A percentile compares a stretch with the other conserved stretches of the same genome.
Conservation (phyloP, 2,329 filamentous ascomycete species). For the Akanthomyces uredinophilus region DNA sequence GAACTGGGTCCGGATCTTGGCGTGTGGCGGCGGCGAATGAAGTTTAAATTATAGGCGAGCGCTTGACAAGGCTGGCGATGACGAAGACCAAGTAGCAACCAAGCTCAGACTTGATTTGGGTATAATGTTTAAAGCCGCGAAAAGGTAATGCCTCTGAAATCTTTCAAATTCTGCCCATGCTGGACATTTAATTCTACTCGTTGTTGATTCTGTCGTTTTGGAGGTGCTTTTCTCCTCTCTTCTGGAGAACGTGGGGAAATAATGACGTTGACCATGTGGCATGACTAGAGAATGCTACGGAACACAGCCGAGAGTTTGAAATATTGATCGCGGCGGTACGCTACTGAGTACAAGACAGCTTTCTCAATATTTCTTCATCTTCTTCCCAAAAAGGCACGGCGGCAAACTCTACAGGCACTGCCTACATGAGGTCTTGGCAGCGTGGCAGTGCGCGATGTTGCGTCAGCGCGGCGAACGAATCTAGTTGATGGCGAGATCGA, state of each 20-base stretch:
- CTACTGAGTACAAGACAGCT: neutral
- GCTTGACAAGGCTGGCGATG: neutral
- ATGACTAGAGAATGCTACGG: neutral
- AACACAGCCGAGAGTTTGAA: neutral
- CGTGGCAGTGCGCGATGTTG: neutral
- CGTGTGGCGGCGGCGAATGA: conserved; percentile 8
- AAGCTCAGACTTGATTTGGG: too few relatives aligned
- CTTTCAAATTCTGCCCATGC: neutral
- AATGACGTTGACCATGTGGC: neutral
- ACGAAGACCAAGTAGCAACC: neutral
- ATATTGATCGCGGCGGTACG: too few relatives aligned
- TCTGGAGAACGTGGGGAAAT: neutral
- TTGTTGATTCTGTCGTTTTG: neutral
- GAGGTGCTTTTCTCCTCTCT: neutral
- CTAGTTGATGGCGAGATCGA: neutral
- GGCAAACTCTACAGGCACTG: neutral
- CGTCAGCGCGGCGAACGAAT: neutral
- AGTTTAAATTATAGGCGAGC: conserved; percentile 3
- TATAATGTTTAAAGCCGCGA: neutral
- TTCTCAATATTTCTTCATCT: neutral
- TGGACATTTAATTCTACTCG: neutral
- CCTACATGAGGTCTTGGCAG: neutral
- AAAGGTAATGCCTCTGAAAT: too few relatives aligned
- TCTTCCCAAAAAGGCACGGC: neutral
- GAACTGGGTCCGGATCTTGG: conserved; percentile 7